Base-by-base conservation (phyloP, 2,329 filamentous ascomycete genomes). In the Botrytis sinoallii region DNA sequence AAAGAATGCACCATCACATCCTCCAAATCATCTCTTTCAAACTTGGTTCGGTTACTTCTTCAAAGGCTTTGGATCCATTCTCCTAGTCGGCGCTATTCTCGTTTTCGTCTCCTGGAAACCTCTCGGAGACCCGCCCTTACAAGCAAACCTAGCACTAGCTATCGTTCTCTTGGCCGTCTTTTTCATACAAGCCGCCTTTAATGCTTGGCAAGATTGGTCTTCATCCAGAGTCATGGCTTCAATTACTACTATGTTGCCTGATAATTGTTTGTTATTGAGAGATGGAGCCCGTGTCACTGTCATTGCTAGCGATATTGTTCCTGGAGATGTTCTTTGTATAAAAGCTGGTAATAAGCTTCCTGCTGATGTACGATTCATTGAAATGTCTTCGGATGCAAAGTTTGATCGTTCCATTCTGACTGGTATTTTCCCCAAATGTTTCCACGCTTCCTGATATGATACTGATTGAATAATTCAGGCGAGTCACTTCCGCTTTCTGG, bases 101-200 rank as follows among this genome's bases (percentile, higher is more conserved):
- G 92, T 94, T 70, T 93, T 93, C 78, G 83, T 94, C 72, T 89
- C 91, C 1, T 94, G 92, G 91, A 90, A 88, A 75, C 92, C 92
- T 0, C 87, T 94, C 0, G 92, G 92, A 9, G 80, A 91, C 9
- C 92, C 92, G 22, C 92, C 92, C 1, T 86, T 89, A 0, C 77
- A 86, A 18, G 91, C 92, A 12, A 95, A 95, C 79, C 77, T 89
- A 76, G 92, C 91, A 0, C 85, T 95, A 32, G 92, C 90, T 1
- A 92, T 93, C 77, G 91, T 94, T 10, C 83, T 94, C 9, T 80
- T 91, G 1, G 86, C 88, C 3, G 91, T 94, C 16, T 94, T 91
- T 78, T 81, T 89, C 75, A 87, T 91, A 63, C 89, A 91, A 78
- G 92, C 90, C 20, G 86, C 84, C 2, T 94, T 93, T 83, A 90